Conservation (phyloP, 306 rosid species). For the Trifolium pratense region DNA sequence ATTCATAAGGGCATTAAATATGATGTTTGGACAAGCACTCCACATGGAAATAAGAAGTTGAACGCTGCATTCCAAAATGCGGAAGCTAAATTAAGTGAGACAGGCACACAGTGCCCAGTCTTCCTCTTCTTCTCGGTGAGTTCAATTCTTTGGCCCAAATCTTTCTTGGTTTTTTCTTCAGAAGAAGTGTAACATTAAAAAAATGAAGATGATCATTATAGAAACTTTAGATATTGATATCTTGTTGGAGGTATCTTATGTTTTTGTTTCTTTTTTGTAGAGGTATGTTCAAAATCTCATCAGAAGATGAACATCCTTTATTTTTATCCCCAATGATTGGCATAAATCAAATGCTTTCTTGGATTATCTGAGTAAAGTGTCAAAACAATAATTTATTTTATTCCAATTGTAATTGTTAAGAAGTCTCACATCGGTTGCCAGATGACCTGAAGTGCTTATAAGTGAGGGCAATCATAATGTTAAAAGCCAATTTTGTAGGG, state of each 20-base stretch:
- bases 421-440: no score
- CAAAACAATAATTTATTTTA: background rate
- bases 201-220: background rate
- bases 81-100: slow-evolving; percentile 57
- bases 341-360: slow-evolving; percentile 20
- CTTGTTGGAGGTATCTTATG: slow-evolving; percentile 11
- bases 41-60: slow-evolving; percentile 72
- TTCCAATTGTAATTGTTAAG: background rate
- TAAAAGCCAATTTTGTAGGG: no score
- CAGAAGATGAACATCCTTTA: slow-evolving; percentile 2
- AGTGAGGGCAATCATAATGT: no score
- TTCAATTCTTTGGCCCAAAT: slow-evolving; percentile 27
- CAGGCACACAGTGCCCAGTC: slow-evolving; percentile 58
- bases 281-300: background rate
- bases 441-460: no score
- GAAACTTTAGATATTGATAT: slow-evolving; percentile 28
- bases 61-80: slow-evolving; percentile 65
- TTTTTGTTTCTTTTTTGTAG: slow-evolving; percentile 19
- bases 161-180: slow-evolving; percentile 5
- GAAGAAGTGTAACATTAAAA: background rate
- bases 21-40: slow-evolving; percentile 89
- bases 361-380: slow-evolving; percentile 17
- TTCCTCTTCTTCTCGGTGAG: slow-evolving; percentile 93
- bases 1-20: slow-evolving; percentile 78
- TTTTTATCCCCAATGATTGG: background rate